Base-by-base conservation (phyloP, 2,329 filamentous ascomycete genomes). In the Colletotrichum sp. region DNA sequence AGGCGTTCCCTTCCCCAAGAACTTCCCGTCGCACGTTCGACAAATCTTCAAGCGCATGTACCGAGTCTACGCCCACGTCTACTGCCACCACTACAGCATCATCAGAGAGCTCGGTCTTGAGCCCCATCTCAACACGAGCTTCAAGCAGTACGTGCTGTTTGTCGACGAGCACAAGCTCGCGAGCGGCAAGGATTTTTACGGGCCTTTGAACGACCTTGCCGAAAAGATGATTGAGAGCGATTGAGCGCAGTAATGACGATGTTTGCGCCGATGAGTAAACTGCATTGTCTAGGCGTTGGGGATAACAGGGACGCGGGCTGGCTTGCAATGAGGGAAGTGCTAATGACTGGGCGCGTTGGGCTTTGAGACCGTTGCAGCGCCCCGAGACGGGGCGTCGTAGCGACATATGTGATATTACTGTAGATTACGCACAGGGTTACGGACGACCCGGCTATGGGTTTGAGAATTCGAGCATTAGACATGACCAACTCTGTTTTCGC, bases 21-120 rank as follows among this genome's bases (percentile, higher is more conserved):
- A 94, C 24, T 99, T 99, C 87, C 94, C 95, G 9, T 89, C 93
- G 72, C 93, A 98, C 72, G 93, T 98, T 78, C 94, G 95, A 80
- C 96, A 98, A 87, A 96, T 99, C 84, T 99, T 99, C 92, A 99
- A 99, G 91, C 94, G 97, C 83, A 94, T 99, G 88, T 99, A 99
- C 87, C 94, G 97, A 80, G 96, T 99, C 78, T 99, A 99, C 85
- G 97, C 97, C 59, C 97, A 99, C 88, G 98, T 99, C 81, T 99
- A 99, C 92, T 99, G 98, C 89, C 97, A 99, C 86, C 97, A 99
- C 88, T 99, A 99, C 87, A 96, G 96, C 44, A 96, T 99, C 79
- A 94, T 99, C 80, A 94, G 98, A 75, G 96, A 98, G 84, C 91
- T 99, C 52, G 97, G 97, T 26, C 91, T 99, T 75, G 97, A 99